These are phyloP conservation scores for Torulaspora delbrueckii DNA, from an alignment of 805 yeast species.

Conservation along the genomic window DNA sequence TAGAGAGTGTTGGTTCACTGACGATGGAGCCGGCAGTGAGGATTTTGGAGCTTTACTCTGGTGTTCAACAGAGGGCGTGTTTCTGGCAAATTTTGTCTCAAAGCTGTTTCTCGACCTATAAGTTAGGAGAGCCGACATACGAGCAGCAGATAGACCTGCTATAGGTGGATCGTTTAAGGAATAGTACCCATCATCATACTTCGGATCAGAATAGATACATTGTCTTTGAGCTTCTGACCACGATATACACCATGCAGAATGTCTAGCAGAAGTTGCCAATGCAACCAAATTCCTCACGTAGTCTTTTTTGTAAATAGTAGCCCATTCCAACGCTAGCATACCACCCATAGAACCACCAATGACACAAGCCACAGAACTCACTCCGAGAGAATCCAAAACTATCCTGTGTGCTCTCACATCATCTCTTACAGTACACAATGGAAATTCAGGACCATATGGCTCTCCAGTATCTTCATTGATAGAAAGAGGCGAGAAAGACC, in stretches of 20 bases:
- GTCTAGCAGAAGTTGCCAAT: slow-evolving; percentile 88
- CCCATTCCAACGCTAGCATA: slow-evolving; percentile 88
- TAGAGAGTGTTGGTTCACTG: slow-evolving; percentile 68
- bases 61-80: slow-evolving; percentile 45
- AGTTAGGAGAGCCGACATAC: slow-evolving; percentile 93
- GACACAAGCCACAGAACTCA: slow-evolving; percentile 73
- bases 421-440: slow-evolving; percentile 88
- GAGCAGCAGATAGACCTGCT: slow-evolving; percentile 88
- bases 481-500: slow-evolving; percentile 87
- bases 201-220: slow-evolving; percentile 91
- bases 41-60: slow-evolving; percentile 30
- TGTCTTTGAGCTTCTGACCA: slow-evolving; percentile 99
- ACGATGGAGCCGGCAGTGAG: slow-evolving; percentile 33
- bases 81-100: slow-evolving; percentile 88
- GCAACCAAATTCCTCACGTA: slow-evolving; percentile 74
- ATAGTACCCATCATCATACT: slow-evolving; percentile 86
- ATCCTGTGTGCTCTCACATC: slow-evolving; percentile 76
- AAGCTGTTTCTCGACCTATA: slow-evolving; percentile 90
- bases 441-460: slow-evolving; percentile 91
- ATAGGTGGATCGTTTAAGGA: slow-evolving; percentile 71
- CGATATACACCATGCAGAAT: slow-evolving; percentile 97
- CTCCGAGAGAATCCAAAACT: slow-evolving; percentile 74
- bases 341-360: slow-evolving; percentile 99
- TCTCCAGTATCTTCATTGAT: slow-evolving; percentile 69
- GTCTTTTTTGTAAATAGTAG: slow-evolving; percentile 52